phyloP scores from a whole-genome alignment of 495 filamentous ascomycete species.

The Aspergillus homomorphus region DNA sequence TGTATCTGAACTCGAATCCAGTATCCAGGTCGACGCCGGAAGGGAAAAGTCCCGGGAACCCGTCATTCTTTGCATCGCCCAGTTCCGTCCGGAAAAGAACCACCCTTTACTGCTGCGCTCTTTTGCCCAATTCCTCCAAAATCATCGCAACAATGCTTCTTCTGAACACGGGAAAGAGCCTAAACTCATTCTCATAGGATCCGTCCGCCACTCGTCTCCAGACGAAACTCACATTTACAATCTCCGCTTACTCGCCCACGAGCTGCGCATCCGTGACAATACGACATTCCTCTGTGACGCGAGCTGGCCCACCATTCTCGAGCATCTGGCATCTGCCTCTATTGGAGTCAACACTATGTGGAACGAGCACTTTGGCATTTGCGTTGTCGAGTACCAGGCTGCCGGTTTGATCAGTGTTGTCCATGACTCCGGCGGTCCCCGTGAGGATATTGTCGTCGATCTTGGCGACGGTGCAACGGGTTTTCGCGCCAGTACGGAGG shows the following conservation, averaged over 20 bases:
- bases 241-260: conserved; percentile 81
- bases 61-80: conserved; percentile 84
- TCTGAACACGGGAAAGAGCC: conserved; percentile 19
- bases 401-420: conserved; percentile 90
- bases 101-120: conserved; percentile 79
- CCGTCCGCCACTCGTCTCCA: conserved; percentile 71
- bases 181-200: conserved; percentile 79
- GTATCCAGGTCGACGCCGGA: conserved; percentile 61
- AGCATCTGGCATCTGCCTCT: conserved; percentile 67
- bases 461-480: conserved; percentile 76
- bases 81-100: conserved; percentile 97
- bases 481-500: conserved; percentile 73
- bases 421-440: conserved; percentile 87
- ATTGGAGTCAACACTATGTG: conserved; percentile 97
- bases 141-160: conserved; percentile 35
- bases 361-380: conserved; percentile 99
- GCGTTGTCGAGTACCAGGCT: conserved; percentile 96
- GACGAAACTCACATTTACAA: conserved; percentile 90
- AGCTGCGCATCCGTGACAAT: conserved; percentile 75
- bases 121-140: conserved; percentile 67
- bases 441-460: conserved; percentile 83
- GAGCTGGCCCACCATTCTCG: conserved; percentile 77
- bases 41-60: conserved; percentile 66
- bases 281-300: conserved; percentile 89
- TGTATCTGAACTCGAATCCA: conserved; percentile 72